Evolutionary conservation across 768 basidiomycete genomes (phyloP).

Genomic region (Cubamyces lactineus): DNA sequence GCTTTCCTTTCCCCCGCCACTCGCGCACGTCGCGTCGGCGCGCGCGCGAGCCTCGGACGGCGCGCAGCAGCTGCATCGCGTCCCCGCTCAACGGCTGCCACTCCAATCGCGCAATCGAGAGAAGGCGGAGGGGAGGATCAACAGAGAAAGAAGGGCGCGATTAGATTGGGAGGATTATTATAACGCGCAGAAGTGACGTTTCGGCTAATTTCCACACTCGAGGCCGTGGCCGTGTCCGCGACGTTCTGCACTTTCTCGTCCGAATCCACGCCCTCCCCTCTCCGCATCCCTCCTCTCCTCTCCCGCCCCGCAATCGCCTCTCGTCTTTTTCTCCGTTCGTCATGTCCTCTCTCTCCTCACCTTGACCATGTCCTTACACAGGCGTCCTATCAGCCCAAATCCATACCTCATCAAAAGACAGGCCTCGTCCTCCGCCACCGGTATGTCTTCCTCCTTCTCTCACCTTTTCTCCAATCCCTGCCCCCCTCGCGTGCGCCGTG

Average conservation of each 20-base stretch:
- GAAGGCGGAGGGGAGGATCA: not conserved
- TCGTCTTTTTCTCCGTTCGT: not conserved
- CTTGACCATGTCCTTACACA: constrained; percentile 7
- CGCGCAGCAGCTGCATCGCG: too few relatives aligned
- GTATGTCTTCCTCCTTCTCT: constrained; percentile 9
- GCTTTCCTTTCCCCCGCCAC: not conserved
- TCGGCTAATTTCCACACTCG: constrained; percentile 17
- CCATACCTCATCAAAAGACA: constrained; percentile 6
- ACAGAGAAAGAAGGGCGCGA: not conserved
- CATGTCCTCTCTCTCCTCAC: constrained; percentile 5
- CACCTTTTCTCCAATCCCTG: constrained; percentile 4
- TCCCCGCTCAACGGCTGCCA: not conserved
- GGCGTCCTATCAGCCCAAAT: not conserved
- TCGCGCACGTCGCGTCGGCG: not conserved
- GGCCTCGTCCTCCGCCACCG: constrained; percentile 5
- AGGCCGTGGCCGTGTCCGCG: not conserved
- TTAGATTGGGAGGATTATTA: not conserved
- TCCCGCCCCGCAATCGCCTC: not conserved
- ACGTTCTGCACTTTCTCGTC: constrained; percentile 1
- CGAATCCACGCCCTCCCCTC: constrained; percentile 2
- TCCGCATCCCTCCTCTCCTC: not conserved
- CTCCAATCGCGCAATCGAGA: not conserved
- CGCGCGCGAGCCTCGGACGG: too few relatives aligned
- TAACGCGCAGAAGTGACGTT: constrained; percentile 2
- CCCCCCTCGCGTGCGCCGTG: not conserved